These are phyloP conservation scores for Neodidymelliopsis sp. DNA, from an alignment of 2,329 filamentous ascomycete genomes.

Conservation along the genomic window DNA sequence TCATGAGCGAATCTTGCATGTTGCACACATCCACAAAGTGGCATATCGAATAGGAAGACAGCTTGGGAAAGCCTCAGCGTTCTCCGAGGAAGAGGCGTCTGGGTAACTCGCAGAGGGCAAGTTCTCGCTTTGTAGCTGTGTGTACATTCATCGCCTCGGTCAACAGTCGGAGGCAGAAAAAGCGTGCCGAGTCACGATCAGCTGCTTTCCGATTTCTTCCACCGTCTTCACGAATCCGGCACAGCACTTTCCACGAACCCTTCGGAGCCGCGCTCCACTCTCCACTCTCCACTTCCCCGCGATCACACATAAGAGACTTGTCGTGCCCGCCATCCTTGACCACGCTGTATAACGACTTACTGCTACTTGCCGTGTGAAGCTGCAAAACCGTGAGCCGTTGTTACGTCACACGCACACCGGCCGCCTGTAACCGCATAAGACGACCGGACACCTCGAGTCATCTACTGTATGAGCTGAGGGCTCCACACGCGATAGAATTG, in stretches of 20 bases:
- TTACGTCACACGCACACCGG: constrained; percentile 35
- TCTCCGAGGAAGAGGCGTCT: neutral
- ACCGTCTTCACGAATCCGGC: constrained; percentile 26
- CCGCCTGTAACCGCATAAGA: constrained; percentile 14
- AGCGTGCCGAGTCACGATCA: constrained; percentile 28
- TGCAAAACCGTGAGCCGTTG: constrained; percentile 9
- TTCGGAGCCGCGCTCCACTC: no score
- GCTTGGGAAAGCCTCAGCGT: constrained; percentile 5
- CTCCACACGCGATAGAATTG: neutral
- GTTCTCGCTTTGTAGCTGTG: constrained; percentile 4
- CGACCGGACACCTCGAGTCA: constrained; percentile 4
- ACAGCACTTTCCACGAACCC: constrained; percentile 18
- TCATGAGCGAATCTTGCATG: constrained; percentile 38
- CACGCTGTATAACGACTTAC: constrained; percentile 4
- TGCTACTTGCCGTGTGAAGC: neutral
- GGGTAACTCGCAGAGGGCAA: neutral
- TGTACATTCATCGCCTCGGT: constrained; percentile 12
- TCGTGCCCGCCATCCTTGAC: constrained; percentile 18
- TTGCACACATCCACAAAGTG: constrained; percentile 24
- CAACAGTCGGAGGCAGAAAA: constrained; percentile 10
- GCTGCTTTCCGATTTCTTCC: constrained; percentile 44
- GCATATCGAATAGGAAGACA: constrained; percentile 17
- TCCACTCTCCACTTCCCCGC: constrained; percentile 25
- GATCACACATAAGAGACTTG: constrained; percentile 16
- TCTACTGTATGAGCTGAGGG: neutral